Base-by-base conservation (phyloP, 352 stramenopile species). In the Phytophthora citricola region DNA sequence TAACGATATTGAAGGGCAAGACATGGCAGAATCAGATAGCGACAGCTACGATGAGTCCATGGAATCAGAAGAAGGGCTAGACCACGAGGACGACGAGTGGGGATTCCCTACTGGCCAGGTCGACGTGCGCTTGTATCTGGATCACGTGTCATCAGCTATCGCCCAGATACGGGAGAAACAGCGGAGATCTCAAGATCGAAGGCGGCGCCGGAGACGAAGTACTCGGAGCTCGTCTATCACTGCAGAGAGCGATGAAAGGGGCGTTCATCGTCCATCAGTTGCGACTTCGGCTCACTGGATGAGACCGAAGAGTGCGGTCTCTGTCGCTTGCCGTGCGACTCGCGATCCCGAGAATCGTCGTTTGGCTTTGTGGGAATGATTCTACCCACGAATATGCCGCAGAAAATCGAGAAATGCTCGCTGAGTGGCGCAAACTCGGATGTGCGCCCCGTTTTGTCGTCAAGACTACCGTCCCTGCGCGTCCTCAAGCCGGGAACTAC, bases 351-450 rank as follows among this genome's bases (percentile, higher is more conserved):
- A 6, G 67, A 85, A 14, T 81, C 76, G 5, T 80, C 82, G 1
- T 93, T 91, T 51, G 85, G 85, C 6, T 79, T 81, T 53, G 83
- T 93, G 4, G 81, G 75, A 1, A 90, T 93, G 83, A 81, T 92
- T 20, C 56, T 89, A 22, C 83, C 85, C 9, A 89, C 85, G 8
- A 75, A 69, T 24, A 60, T 89, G 39, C 64, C 74, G n/a, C 57
- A 76, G 0, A 87, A 78, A 51, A 59, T 90, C 22, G 63, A 68
- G 4, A 66, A 71, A 27, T 15, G 44, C 5, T 53, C 53, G 0
- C 26, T 26, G 4, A 67, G 29, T 32, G 15, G 32, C 17, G 17
- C 51, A 20, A 69, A 43, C 9, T 40, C 40, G 15, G 49, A 71
- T 10, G 44, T n/a, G 11, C 50, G 51, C 45, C 49, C 44, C 27